Conservation (phyloP, 2,329 filamentous ascomycete genomes). For the Botrytis pseudocinerea region DNA sequence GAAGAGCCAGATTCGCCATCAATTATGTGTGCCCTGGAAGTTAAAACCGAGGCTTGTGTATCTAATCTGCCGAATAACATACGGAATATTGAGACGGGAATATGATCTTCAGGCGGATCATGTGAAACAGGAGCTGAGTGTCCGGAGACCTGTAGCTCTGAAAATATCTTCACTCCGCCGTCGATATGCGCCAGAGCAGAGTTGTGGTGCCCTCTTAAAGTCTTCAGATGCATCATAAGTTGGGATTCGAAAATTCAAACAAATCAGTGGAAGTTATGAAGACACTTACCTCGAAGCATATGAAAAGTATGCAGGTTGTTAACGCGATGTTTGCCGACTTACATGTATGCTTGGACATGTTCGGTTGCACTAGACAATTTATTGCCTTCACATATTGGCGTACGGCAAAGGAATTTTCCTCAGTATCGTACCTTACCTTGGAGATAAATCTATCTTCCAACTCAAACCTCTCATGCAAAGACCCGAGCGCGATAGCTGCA, state of each 20-base stretch:
- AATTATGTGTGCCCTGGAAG: constrained; percentile 11
- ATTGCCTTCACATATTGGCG: constrained; percentile 30
- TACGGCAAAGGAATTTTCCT: constrained; percentile 26
- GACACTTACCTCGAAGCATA: constrained; percentile 32
- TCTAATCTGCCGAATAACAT: constrained; percentile 28
- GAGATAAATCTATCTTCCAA: constrained; percentile 5
- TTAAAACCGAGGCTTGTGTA: constrained; percentile 24
- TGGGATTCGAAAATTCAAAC: background rate
- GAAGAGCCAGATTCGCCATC: background rate
- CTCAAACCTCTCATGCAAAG: constrained; percentile 30
- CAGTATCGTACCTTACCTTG: background rate
- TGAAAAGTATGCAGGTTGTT: constrained; percentile 30
- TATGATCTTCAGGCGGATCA: constrained; percentile 2
- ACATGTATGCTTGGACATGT: constrained; percentile 19
- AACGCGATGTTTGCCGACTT: constrained; percentile 27
- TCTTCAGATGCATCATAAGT: constrained; percentile 20
- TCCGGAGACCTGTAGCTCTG: constrained; percentile 23
- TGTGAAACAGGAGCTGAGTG: background rate
- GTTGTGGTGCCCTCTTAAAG: constrained; percentile 27
- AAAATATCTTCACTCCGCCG: constrained; percentile 27
- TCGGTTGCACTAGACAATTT: constrained; percentile 29
- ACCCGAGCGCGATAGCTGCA: constrained; percentile 30
- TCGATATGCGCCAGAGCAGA: constrained; percentile 30
- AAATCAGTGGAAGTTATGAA: too few species aligned
- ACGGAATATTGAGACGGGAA: constrained; percentile 25